Conservation (phyloP, 441 rosid genomes). For the Croton setiger region DNA sequence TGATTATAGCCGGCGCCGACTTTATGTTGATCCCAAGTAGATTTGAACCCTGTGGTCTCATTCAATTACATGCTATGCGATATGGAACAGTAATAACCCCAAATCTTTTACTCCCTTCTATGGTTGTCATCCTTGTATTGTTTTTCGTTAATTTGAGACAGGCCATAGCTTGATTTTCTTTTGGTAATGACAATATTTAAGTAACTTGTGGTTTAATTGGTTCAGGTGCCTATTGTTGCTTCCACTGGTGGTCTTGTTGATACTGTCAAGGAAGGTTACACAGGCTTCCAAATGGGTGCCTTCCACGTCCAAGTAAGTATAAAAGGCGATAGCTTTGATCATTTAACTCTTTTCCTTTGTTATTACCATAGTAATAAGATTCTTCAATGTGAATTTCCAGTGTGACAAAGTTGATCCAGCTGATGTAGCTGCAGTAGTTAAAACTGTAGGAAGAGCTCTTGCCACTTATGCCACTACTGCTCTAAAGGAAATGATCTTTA, state of each 20-base stretch:
- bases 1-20: slow-evolving; percentile 89
- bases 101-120: neutral
- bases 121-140: neutral
- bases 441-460: slow-evolving; percentile 53
- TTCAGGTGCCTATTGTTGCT: slow-evolving; percentile 76
- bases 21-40: slow-evolving; percentile 79
- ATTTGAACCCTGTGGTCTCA: slow-evolving; percentile 97
- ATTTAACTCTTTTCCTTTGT: neutral
- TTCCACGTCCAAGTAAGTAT: slow-evolving; percentile 62
- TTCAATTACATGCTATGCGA: slow-evolving; percentile 94
- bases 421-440: slow-evolving; percentile 65
- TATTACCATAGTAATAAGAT: slow-evolving; percentile 2
- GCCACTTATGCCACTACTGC: slow-evolving; percentile 52
- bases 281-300: slow-evolving; percentile 89
- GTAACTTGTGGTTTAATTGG: neutral
- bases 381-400: slow-evolving; percentile 31
- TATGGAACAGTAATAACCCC: slow-evolving; percentile 68
- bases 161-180: neutral
- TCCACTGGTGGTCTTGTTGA: slow-evolving; percentile 97
- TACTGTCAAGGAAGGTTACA: slow-evolving; percentile 80
- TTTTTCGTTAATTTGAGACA: neutral
- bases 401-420: slow-evolving; percentile 75
- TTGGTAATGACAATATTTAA: neutral
- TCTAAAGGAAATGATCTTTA: slow-evolving; percentile 66
- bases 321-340: neutral